phyloP scores from a whole-genome alignment of 345 rosid genomes.

The Hibiscus trionum region DNA sequence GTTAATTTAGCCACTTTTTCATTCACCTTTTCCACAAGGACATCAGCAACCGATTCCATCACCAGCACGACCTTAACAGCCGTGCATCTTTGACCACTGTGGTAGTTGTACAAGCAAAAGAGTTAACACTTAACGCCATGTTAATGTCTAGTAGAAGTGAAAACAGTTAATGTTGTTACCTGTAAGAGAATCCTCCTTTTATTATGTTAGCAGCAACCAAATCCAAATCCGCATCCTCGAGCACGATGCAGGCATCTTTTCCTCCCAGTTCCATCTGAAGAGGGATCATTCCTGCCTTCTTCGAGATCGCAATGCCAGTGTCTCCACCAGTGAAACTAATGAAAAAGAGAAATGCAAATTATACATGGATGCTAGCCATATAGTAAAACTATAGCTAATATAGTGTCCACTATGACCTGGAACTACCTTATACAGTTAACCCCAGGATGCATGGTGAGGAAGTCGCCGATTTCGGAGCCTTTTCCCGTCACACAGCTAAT shows the following conservation, averaged over 20 bases:
- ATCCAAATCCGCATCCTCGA: slow-evolving; percentile 97
- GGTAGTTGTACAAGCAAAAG: background rate
- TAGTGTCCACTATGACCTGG: background rate
- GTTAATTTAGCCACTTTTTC: slow-evolving; percentile 70
- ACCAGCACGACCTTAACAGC: slow-evolving; percentile 90
- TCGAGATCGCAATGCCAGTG: slow-evolving; percentile 84
- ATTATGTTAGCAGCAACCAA: slow-evolving; percentile 82
- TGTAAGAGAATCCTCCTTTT: slow-evolving; percentile 97
- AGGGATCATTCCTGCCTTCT: slow-evolving; percentile 95
- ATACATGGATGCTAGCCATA: background rate
- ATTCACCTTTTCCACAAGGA: slow-evolving; percentile 73
- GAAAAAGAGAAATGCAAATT: background rate
- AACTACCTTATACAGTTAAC: slow-evolving; percentile 87
- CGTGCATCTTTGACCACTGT: slow-evolving; percentile 96
- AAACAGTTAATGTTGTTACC: slow-evolving; percentile 25
- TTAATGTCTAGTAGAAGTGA: background rate
- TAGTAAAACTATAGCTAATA: background rate
- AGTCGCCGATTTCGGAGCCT: slow-evolving; percentile 98
- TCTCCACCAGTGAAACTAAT: slow-evolving; percentile 96
- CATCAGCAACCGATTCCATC: slow-evolving; percentile 83
- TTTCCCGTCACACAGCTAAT: slow-evolving; percentile 89
- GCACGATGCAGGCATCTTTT: slow-evolving; percentile 95
- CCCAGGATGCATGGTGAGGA: slow-evolving; percentile 98
- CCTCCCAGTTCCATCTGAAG: slow-evolving; percentile 99
- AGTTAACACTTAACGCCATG: background rate